phyloP scores from a whole-genome alignment of 352 stramenopile species.

The Globisporangium apiculatum region DNA sequence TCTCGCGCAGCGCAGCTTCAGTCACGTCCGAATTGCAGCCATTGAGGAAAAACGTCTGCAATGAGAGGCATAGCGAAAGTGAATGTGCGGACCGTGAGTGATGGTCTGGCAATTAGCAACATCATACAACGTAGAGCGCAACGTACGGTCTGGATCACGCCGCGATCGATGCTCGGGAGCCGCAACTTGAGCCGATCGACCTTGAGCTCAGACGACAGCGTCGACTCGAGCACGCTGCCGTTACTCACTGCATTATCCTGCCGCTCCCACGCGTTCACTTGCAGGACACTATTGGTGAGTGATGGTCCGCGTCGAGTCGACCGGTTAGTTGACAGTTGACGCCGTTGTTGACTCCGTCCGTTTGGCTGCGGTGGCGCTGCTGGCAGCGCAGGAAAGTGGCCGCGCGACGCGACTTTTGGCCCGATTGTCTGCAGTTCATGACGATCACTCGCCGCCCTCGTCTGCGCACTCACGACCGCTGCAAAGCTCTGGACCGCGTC shows the following conservation, averaged over 20 bases:
- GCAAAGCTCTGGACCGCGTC: constrained; percentile 58
- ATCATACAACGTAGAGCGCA: too few species aligned
- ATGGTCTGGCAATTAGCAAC: too few species aligned
- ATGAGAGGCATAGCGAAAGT: constrained; percentile 1
- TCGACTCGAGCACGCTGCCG: constrained; percentile 24
- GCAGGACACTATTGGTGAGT: constrained; percentile 10
- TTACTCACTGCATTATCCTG: constrained; percentile 10
- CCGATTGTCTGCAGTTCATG: constrained; percentile 17
- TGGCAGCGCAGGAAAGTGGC: constrained; percentile 43
- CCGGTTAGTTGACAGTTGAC: too few species aligned
- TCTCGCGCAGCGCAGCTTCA: constrained; percentile 53
- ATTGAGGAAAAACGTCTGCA: constrained; percentile 65
- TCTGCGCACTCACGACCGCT: constrained; percentile 33
- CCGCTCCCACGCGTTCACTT: constrained; percentile 26
- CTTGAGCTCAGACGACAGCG: constrained; percentile 60
- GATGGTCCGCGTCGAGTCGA: too few species aligned
- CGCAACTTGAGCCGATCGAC: constrained; percentile 49
- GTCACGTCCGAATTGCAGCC: constrained; percentile 54
- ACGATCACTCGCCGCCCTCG: constrained; percentile 13
- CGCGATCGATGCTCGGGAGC: constrained; percentile 45
- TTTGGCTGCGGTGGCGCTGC: constrained; percentile 20
- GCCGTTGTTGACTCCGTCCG: constrained; percentile 13
- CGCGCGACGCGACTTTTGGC: constrained; percentile 36
- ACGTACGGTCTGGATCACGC: constrained; percentile 48
- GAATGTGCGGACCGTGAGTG: too few species aligned